Conservation (phyloP, 176 grass and related monocot species). For the Elaeis guineensis region DNA sequence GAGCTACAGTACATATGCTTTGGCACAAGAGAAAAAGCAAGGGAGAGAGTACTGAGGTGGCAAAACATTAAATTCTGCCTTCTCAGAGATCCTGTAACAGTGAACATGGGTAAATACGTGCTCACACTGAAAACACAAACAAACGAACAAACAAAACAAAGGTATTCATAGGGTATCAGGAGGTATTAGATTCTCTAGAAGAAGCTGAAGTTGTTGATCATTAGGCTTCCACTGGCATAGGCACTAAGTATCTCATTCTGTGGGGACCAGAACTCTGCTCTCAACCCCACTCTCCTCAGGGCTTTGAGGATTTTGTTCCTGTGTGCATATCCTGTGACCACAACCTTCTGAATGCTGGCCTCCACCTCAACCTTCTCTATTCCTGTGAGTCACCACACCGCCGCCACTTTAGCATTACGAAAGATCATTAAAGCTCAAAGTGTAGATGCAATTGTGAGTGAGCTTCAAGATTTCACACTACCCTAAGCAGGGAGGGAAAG, state of each 20-base stretch:
- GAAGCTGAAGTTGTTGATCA: slow-evolving; percentile 73
- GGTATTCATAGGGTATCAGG: background rate
- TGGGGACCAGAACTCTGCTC: slow-evolving; percentile 82
- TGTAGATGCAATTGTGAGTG: background rate
- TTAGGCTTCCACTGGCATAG: slow-evolving; percentile 56
- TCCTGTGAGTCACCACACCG: slow-evolving; percentile 21
- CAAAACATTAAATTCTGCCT: too few species aligned
- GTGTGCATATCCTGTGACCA: slow-evolving; percentile 83
- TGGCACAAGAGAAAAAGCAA: too few species aligned
- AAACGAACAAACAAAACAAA: background rate
- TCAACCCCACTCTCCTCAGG: slow-evolving; percentile 80
- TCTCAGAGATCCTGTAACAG: too few species aligned
- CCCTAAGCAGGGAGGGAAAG: background rate
- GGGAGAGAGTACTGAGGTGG: too few species aligned
- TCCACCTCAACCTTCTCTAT: slow-evolving; percentile 97
- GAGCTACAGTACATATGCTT: too few species aligned
- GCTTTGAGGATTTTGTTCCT: slow-evolving; percentile 95
- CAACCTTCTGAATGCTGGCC: slow-evolving; percentile 82
- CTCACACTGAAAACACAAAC: too few species aligned
- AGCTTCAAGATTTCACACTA: slow-evolving; percentile 3
- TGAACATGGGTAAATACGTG: too few species aligned
- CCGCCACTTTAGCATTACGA: too few species aligned
- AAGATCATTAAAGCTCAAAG: too few species aligned
- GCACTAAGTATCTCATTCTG: slow-evolving; percentile 85
- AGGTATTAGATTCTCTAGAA: slow-evolving; percentile 33